phyloP scores from a whole-genome alignment of 2,329 filamentous ascomycete species.

The Fusarium foetens region DNA sequence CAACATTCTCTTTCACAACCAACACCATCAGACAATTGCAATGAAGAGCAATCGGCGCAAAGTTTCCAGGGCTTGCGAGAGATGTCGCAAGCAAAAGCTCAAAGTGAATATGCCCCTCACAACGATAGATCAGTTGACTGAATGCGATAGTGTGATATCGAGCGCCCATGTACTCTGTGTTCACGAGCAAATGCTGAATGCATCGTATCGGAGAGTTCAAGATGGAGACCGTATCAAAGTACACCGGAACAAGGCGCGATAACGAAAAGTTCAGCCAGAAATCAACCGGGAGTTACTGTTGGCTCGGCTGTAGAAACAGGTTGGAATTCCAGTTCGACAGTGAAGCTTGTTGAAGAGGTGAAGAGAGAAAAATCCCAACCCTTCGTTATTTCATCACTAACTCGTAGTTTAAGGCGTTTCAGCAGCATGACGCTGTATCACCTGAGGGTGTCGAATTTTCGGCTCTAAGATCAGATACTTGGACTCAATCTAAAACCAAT shows the following conservation, averaged over 20 bases:
- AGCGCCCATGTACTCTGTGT: not conserved
- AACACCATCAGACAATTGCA: fast-evolving
- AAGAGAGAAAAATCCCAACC: fast-evolving
- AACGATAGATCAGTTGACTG: fast-evolving
- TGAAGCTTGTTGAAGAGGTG: constrained; percentile 18
- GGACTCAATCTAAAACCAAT: not conserved
- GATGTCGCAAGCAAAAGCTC: constrained; percentile 17
- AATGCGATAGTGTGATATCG: not conserved
- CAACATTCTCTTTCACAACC: not conserved
- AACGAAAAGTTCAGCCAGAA: fast-evolving
- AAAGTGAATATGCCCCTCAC: not conserved
- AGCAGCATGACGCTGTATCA: not conserved
- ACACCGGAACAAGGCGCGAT: fast-evolving
- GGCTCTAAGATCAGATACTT: not conserved
- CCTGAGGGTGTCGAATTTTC: fast-evolving
- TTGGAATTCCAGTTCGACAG: constrained; percentile 22
- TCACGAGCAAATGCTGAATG: not conserved
- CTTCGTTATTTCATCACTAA: fast-evolving
- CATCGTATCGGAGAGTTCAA: fast-evolving
- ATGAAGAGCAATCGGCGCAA: not conserved
- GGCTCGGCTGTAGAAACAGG: not conserved
- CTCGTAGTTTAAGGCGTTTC: fast-evolving
- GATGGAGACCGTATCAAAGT: fast-evolving
- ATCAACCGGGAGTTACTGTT: fast-evolving
- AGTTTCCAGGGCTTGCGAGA: not conserved